Percentiles rank a stretch among this genome's conserved stretches.
phyloP scores from a whole-genome alignment of 2,329 filamentous ascomycete species.

The Penicillium sp. region DNA sequence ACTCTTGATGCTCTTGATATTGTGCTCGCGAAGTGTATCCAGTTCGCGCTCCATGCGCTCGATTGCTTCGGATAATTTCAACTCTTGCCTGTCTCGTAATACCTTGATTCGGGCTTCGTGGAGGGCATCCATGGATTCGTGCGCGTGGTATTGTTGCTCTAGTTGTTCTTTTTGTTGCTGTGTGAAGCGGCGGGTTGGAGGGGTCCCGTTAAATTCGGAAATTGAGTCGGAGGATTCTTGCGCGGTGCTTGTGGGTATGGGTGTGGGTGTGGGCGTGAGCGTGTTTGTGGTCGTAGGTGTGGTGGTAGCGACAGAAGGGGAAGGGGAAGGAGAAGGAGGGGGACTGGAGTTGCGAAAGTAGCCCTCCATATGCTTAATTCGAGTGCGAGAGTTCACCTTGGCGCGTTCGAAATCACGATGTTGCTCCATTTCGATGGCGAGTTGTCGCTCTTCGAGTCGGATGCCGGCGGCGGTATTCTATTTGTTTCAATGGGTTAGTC shows the following conservation, averaged over 20 bases:
- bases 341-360: constrained; percentile 49
- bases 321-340: constrained; percentile 34
- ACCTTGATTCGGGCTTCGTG: constrained; percentile 53
- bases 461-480: constrained; percentile 43
- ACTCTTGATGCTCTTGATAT: constrained; percentile 35
- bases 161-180: constrained; percentile 48
- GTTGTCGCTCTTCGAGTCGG: constrained; percentile 49
- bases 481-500: background rate
- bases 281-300: no score
- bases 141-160: constrained; percentile 49
- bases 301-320: no score
- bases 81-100: constrained; percentile 51
- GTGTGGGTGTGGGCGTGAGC: no score
- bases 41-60: constrained; percentile 45
- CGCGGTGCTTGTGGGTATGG: constrained; percentile 3
- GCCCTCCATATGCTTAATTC: constrained; percentile 54
- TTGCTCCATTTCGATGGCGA: constrained; percentile 50
- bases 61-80: constrained; percentile 44
- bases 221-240: constrained; percentile 25
- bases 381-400: constrained; percentile 47
- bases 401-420: constrained; percentile 49
- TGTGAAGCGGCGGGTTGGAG: constrained; percentile 41
- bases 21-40: constrained; percentile 37
- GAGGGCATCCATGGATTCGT: constrained; percentile 48
- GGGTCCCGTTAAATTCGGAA: constrained; percentile 24